phyloP scores from a whole-genome alignment of 202 grass and related monocot genomes.

The Saccharum hybrid region DNA sequence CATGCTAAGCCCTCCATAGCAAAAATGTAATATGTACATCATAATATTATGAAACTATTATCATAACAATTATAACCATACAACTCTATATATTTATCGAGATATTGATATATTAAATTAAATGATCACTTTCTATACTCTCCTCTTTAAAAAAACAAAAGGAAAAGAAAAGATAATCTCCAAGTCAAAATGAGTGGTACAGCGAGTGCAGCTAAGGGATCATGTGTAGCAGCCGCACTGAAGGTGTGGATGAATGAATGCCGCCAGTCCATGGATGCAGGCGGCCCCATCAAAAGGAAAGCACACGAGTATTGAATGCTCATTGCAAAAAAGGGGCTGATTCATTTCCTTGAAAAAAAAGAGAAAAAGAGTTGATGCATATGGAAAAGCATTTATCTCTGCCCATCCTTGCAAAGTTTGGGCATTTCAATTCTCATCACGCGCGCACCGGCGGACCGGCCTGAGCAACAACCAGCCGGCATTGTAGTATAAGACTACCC shows the following conservation, averaged over 20 bases:
- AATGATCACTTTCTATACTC: neutral
- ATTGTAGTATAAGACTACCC: no score
- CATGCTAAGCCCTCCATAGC: neutral
- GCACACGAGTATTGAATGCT: slow-evolving; percentile 11
- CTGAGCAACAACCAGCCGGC: no score
- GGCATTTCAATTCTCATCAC: neutral
- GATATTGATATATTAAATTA: no score
- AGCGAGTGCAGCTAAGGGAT: neutral
- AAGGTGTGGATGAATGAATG: slow-evolving; percentile 27
- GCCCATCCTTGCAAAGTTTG: neutral
- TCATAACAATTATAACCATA: neutral
- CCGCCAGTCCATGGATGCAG: neutral
- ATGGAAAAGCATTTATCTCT: neutral
- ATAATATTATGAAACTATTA: neutral
- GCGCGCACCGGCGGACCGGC: neutral
- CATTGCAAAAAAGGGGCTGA: neutral
- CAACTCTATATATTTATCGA: neutral
- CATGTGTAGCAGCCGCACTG: neutral
- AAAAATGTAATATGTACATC: slow-evolving; percentile 7
- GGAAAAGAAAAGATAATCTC: neutral
- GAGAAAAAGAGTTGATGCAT: neutral
- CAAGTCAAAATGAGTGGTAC: neutral
- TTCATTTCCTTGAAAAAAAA: no score
- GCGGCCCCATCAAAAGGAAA: slow-evolving; percentile 31
- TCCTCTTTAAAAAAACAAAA: neutral